A percentile compares a stretch with the other conserved stretches of the same genome.
Conservation (phyloP, 192 early-diverging fungal species). For the Umbelopsis isabellina region DNA sequence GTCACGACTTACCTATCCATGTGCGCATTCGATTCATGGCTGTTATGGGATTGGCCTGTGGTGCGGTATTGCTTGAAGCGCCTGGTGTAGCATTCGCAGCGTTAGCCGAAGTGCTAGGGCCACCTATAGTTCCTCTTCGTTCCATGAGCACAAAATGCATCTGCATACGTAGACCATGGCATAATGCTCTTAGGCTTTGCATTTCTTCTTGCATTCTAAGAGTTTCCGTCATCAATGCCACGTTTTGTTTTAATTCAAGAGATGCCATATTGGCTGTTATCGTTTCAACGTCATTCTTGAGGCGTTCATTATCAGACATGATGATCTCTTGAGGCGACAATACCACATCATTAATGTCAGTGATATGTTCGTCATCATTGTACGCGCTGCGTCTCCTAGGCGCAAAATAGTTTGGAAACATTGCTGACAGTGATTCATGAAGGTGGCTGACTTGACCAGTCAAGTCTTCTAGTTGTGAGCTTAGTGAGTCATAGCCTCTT, state of each 20-base stretch:
- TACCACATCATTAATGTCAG: background rate
- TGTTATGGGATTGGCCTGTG: background rate
- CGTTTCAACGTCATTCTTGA: constrained; percentile 59
- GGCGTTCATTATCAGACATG: constrained; percentile 53
- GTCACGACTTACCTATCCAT: constrained; percentile 8
- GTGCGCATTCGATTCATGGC: constrained; percentile 14
- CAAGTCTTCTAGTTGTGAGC: constrained; percentile 1
- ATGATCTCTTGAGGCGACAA: constrained; percentile 44
- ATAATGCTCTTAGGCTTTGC: constrained; percentile 63
- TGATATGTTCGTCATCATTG: constrained; percentile 8
- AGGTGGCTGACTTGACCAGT: background rate
- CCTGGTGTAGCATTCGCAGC: background rate
- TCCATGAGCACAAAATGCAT: constrained; percentile 67
- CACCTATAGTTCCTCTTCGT: constrained; percentile 27
- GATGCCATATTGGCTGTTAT: constrained; percentile 57
- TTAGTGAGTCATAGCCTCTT: constrained; percentile 7
- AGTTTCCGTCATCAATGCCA: constrained; percentile 70
- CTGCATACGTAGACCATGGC: constrained; percentile 70
- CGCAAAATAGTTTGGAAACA: constrained; percentile 37
- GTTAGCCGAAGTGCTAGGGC: constrained; percentile 6
- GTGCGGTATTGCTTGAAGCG: background rate
- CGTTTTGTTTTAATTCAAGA: constrained; percentile 69
- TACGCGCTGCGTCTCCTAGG: background rate
- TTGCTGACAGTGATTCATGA: constrained; percentile 22
- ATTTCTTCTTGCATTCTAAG: constrained; percentile 70